These are phyloP conservation scores for Plantago coronopus DNA, from an alignment of 305 asterid species.

Conservation along the genomic window DNA sequence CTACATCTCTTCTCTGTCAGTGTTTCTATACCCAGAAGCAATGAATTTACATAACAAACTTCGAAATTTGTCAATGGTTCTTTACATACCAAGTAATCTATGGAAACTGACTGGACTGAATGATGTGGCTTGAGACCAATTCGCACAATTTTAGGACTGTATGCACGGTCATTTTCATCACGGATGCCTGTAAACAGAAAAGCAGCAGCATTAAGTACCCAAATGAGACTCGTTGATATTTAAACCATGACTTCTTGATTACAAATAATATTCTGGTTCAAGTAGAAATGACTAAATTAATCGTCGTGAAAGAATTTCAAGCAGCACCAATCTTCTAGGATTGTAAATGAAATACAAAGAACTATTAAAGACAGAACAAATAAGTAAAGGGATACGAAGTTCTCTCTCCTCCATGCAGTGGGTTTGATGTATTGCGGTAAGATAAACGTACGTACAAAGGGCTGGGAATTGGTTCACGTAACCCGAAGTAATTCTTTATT, in stretches of 20 bases:
- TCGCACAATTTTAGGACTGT: conserved; percentile 94
- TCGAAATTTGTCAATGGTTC: conserved; percentile 11
- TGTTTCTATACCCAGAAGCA: conserved; percentile 1
- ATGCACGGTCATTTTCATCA: conserved; percentile 80
- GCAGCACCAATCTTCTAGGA: neutral
- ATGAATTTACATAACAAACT: neutral
- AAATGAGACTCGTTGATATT: conserved; percentile 12
- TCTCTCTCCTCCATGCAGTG: too few species aligned
- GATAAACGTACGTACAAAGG: too few species aligned
- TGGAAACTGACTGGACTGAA: conserved; percentile 89
- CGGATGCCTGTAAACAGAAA: conserved; percentile 66
- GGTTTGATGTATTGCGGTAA: too few species aligned
- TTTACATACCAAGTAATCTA: conserved; percentile 82
- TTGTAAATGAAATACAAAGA: neutral
- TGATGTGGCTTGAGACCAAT: conserved; percentile 96
- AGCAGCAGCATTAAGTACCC: conserved; percentile 17
- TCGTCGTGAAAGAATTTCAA: neutral
- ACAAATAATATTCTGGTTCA: too few species aligned
- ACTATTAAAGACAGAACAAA: neutral
- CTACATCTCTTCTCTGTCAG: conserved; percentile 32
- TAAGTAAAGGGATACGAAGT: too few species aligned
- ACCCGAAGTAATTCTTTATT: too few species aligned
- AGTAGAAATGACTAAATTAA: too few species aligned
- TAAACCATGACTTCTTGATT: neutral
- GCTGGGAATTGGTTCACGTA: too few species aligned